Conservation (phyloP, 768 basidiomycete species). For the Galerina sulciceps region DNA sequence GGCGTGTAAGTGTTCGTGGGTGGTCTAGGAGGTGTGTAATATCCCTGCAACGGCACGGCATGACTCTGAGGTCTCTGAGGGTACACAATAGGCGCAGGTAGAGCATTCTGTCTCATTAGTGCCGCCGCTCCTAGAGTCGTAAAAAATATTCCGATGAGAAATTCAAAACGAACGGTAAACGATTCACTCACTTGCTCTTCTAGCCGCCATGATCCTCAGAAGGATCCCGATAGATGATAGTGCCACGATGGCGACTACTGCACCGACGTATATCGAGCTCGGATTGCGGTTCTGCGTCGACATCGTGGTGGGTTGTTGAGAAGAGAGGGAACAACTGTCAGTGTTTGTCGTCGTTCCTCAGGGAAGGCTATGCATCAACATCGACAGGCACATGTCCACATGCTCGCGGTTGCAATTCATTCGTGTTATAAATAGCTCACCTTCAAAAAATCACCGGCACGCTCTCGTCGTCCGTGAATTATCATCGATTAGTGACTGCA, state of each 20-base stretch:
- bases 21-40: neutral
- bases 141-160: neutral
- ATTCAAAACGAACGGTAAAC: neutral
- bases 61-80: neutral
- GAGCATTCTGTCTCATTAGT: neutral
- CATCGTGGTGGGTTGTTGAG: neutral
- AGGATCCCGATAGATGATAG: slow-evolving; percentile 6
- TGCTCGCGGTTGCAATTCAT: too few species aligned
- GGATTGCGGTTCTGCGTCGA: neutral
- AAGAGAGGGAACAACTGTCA: too few species aligned
- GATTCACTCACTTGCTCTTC: slow-evolving; percentile 7
- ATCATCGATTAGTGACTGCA: too few species aligned
- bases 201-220: slow-evolving; percentile 9
- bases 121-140: neutral
- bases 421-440: too few species aligned
- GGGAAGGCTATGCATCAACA: too few species aligned
- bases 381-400: too few species aligned
- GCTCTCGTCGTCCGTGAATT: too few species aligned
- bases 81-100: neutral
- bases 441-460: too few species aligned
- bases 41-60: neutral
- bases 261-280: slow-evolving; percentile 11
- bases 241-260: slow-evolving; percentile 7
- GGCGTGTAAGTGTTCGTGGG: neutral
- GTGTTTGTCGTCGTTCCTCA: too few species aligned